Conservation (phyloP, 371 early-diverging fungal species). For the Rhizopus sp. region DNA sequence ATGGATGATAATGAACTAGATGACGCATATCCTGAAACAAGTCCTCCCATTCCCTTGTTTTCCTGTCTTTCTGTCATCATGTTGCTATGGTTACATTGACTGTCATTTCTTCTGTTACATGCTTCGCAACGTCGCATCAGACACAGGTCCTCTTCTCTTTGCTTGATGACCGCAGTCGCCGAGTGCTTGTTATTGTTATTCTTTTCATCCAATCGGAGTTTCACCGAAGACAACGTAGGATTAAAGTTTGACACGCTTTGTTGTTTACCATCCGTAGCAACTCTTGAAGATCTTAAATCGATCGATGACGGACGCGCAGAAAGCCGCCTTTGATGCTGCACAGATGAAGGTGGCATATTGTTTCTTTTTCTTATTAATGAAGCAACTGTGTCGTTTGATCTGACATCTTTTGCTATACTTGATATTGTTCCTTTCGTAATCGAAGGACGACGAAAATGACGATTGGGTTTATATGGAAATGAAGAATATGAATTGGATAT, state of each 20-base stretch:
- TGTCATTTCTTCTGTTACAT: slow-evolving; percentile 7
- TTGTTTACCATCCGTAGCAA: neutral
- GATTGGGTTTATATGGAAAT: neutral
- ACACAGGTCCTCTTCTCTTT: neutral
- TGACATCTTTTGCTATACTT: slow-evolving; percentile 24
- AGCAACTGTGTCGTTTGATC: slow-evolving; percentile 11
- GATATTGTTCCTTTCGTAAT: slow-evolving; percentile 25
- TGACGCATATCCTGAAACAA: neutral
- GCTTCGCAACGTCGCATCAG: slow-evolving; percentile 18
- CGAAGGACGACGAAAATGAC: slow-evolving; percentile 16
- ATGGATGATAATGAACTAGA: neutral
- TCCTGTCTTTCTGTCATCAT: neutral
- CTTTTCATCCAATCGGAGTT: slow-evolving; percentile 16
- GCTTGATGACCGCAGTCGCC: neutral
- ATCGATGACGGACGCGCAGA: neutral
- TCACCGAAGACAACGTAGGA: slow-evolving; percentile 6
- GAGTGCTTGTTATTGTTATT: neutral
- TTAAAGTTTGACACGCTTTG: neutral
- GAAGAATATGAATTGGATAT: slow-evolving; percentile 1
- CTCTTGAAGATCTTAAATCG: neutral
- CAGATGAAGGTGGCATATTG: neutral
- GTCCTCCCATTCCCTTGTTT: neutral
- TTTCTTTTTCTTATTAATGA: neutral
- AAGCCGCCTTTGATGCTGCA: neutral
- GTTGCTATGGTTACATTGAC: slow-evolving; percentile 1